Conservation (phyloP, 257 asterid species). For the Lycium ferocissimum region DNA sequence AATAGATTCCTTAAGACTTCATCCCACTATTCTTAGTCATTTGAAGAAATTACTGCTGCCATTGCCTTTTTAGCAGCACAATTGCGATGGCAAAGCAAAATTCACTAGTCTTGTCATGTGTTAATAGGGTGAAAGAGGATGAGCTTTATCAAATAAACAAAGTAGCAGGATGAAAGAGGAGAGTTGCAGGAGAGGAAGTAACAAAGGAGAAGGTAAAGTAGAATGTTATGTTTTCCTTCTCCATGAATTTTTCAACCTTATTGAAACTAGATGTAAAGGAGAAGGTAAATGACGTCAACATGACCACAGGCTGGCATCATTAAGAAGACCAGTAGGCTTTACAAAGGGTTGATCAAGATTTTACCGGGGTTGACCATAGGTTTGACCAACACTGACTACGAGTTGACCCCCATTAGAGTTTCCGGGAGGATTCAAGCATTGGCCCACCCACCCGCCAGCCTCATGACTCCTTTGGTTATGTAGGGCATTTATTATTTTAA, state of each 20-base stretch:
- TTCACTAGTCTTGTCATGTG: neutral
- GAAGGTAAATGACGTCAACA: neutral
- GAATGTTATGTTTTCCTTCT: neutral
- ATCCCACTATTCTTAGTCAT: neutral
- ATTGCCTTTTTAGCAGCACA: neutral
- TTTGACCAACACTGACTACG: neutral
- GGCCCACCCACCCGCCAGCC: neutral
- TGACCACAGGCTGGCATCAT: neutral
- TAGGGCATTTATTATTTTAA: neutral
- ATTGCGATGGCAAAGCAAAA: neutral
- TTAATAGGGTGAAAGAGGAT: neutral
- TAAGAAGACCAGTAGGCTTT: neutral
- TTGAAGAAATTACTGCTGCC: neutral
- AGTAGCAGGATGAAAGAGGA: neutral
- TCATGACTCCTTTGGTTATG: neutral
- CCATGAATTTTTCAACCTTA: neutral
- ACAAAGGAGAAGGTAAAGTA: neutral
- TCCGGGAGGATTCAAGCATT: neutral
- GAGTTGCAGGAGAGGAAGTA: neutral
- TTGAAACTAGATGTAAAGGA: neutral
- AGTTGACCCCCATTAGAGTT: neutral
- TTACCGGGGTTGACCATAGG: neutral
- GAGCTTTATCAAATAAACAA: slow-evolving; percentile 2
- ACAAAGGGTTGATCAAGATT: neutral
- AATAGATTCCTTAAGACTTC: neutral